Conservation (phyloP, 345 rosid genomes). For the Hibiscus trionum region DNA sequence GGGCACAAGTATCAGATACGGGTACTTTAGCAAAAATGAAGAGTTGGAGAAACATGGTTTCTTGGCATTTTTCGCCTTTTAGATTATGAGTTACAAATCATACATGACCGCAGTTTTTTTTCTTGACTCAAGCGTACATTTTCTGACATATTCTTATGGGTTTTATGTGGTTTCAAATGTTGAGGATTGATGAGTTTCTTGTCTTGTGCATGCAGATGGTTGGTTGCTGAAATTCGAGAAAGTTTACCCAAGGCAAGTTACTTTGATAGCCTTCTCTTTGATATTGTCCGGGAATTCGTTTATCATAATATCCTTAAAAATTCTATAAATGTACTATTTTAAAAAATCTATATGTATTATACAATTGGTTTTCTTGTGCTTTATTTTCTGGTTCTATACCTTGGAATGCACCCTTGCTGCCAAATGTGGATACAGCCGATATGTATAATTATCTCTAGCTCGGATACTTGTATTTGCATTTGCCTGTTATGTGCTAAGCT, state of each 20-base stretch:
- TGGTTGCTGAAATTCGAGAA: conserved; percentile 81
- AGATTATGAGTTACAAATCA: background rate
- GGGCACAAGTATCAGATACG: background rate
- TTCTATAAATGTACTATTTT: too few relatives aligned
- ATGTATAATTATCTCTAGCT: background rate
- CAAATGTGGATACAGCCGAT: background rate
- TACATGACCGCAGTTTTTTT: background rate
- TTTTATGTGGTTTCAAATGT: conserved; percentile 3
- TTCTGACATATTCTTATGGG: background rate
- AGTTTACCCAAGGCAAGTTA: conserved; percentile 18
- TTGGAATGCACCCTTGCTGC: background rate
- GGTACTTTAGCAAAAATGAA: background rate
- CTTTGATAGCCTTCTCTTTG: background rate
- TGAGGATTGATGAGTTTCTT: conserved; percentile 20
- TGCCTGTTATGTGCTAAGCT: background rate
- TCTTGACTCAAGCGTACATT: background rate
- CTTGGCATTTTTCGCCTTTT: background rate
- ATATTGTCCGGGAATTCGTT: background rate
- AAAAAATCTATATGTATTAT: too few relatives aligned
- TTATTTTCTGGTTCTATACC: background rate
- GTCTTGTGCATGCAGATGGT: conserved; percentile 59
- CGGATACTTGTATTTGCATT: background rate
- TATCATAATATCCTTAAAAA: too few relatives aligned
- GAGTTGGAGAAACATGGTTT: background rate
- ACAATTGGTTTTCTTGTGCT: background rate